These are phyloP conservation scores for Diaporthe vexans DNA, from an alignment of 2,329 filamentous ascomycete genomes.

Conservation along the genomic window DNA sequence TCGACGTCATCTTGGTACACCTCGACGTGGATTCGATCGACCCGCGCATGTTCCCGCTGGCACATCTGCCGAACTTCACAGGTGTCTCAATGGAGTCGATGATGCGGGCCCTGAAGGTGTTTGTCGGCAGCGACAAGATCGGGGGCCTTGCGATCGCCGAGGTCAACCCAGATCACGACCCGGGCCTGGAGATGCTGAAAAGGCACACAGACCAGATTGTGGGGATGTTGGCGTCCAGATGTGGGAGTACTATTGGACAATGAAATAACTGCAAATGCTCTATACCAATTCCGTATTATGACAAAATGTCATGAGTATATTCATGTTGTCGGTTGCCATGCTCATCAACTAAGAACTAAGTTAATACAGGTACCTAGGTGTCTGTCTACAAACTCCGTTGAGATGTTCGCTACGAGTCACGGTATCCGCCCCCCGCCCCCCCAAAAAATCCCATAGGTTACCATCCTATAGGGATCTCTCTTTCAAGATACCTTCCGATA, in stretches of 20 bases:
- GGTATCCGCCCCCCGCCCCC: too few relatives aligned
- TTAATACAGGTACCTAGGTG: too few relatives aligned
- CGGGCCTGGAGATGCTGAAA: neutral
- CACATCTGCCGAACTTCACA: conserved; percentile 22
- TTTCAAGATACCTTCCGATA: too few relatives aligned
- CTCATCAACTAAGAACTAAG: too few relatives aligned
- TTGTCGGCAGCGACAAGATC: conserved; percentile 5
- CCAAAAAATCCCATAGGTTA: too few relatives aligned
- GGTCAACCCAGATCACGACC: conserved; percentile 17
- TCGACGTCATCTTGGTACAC: conserved; percentile 23
- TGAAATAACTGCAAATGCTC: neutral
- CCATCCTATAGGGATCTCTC: too few relatives aligned
- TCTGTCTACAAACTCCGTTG: too few relatives aligned
- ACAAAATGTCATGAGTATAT: too few relatives aligned
- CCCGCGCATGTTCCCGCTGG: conserved; percentile 18
- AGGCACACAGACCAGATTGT: neutral
- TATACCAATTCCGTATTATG: conserved; percentile 45
- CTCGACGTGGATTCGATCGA: conserved; percentile 22
- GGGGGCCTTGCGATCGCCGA: conserved; percentile 11
- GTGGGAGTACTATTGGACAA: neutral
- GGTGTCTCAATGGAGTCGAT: conserved; percentile 23
- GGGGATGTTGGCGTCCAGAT: neutral
- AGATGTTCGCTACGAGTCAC: too few relatives aligned
- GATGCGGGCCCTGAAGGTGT: conserved; percentile 13
- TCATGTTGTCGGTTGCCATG: too few relatives aligned